Evolutionary conservation across 2,329 filamentous ascomycete species (phyloP).

Genomic region (Diaporthe batatas): DNA sequence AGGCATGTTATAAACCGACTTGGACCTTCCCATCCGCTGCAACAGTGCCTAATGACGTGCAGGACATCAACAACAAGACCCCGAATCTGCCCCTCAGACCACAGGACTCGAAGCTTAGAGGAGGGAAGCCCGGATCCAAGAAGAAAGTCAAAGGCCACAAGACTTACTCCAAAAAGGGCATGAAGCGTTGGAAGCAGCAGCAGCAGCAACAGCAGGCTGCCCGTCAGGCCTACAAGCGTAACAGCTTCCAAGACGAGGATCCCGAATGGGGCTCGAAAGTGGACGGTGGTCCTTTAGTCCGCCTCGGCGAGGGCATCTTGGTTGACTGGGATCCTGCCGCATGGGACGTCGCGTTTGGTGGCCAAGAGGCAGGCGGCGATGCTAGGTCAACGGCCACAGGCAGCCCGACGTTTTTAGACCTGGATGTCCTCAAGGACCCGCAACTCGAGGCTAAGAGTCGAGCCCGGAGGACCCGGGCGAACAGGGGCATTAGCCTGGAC

Average conservation of each 20-base stretch:
- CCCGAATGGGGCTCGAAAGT: slow-evolving; percentile 46
- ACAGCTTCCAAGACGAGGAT: slow-evolving; percentile 52
- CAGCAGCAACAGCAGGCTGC: slow-evolving; percentile 48
- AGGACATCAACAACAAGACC: slow-evolving; percentile 44
- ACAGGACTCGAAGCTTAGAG: slow-evolving; percentile 41
- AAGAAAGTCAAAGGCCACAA: slow-evolving; percentile 63
- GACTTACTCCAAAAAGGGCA: slow-evolving; percentile 63
- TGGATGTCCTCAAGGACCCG: slow-evolving; percentile 70
- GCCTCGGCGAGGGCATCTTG: slow-evolving; percentile 85
- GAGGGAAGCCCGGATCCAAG: slow-evolving; percentile 51
- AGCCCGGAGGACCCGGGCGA: slow-evolving; percentile 74
- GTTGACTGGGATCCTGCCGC: slow-evolving; percentile 85
- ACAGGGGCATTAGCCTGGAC: slow-evolving; percentile 84
- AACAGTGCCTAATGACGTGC: slow-evolving; percentile 35
- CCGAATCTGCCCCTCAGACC: slow-evolving; percentile 44
- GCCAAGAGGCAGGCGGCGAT: slow-evolving; percentile 54
- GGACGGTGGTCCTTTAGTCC: slow-evolving; percentile 75
- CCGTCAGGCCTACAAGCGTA: slow-evolving; percentile 42
- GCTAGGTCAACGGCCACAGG: slow-evolving; percentile 67
- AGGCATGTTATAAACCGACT: slow-evolving; percentile 35
- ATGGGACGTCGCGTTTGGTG: slow-evolving; percentile 77
- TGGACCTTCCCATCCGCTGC: slow-evolving; percentile 32
- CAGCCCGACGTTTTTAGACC: slow-evolving; percentile 65
- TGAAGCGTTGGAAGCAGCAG: slow-evolving; percentile 62
- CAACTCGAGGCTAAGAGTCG: slow-evolving; percentile 75